Percentiles rank a stretch among this genome's conserved stretches.
Evolutionary conservation across 805 yeast genomes (phyloP).

Genomic region (Zygosaccharomyces kombuchaensis): DNA sequence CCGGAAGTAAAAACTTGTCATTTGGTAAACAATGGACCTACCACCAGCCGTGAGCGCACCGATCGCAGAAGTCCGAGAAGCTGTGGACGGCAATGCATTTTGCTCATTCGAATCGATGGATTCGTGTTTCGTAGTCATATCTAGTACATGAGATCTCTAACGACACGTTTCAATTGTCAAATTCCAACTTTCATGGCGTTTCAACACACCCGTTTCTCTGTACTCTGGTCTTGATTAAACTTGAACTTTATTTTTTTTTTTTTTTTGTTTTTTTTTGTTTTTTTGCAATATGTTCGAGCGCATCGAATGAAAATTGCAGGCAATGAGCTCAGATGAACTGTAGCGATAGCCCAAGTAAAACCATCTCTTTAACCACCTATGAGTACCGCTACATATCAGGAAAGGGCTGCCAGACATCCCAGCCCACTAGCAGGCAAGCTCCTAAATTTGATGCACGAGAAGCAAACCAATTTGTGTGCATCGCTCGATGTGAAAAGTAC

Average conservation of each 20-base stretch:
- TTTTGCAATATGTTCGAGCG: slow-evolving; percentile 1
- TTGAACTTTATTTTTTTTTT: not conserved
- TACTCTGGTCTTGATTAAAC: not conserved
- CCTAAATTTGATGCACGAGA: slow-evolving; percentile 66
- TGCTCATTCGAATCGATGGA: slow-evolving; percentile 1
- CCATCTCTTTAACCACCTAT: slow-evolving; percentile 7
- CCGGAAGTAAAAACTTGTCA: slow-evolving; percentile 72
- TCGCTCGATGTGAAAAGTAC: slow-evolving; percentile 88
- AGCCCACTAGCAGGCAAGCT: slow-evolving; percentile 79
- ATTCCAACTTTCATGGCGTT: not conserved
- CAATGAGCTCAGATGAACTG: not conserved
- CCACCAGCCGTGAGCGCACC: slow-evolving; percentile 84
- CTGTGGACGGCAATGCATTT: slow-evolving; percentile 2
- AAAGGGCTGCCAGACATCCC: slow-evolving; percentile 65
- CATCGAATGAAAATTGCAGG: slow-evolving; percentile 2
- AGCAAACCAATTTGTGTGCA: slow-evolving; percentile 88
- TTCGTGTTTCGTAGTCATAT: slow-evolving; percentile 6
- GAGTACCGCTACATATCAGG: slow-evolving; percentile 47
- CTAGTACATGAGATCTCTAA: not conserved
- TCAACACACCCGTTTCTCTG: not conserved
- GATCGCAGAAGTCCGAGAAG: slow-evolving; percentile 44
- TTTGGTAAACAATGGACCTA: slow-evolving; percentile 74
- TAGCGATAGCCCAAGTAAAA: not conserved
- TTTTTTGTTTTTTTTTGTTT: not conserved
- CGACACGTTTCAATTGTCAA: not conserved